phyloP scores from a whole-genome alignment of 306 rosid species.

The Vigna radiata region DNA sequence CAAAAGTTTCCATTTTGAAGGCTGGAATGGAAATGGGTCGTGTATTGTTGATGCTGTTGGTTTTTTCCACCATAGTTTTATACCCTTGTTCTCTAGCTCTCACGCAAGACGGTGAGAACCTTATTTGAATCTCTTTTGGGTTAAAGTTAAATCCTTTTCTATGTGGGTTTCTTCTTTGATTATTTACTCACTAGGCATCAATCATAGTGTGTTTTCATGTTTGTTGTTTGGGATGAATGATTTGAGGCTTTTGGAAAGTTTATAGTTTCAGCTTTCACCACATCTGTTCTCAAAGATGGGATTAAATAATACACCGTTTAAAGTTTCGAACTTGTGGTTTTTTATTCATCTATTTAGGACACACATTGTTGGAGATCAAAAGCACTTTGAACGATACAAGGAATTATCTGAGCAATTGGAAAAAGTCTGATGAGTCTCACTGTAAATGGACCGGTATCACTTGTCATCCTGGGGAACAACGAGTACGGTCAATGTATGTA shows the following conservation, averaged over 20 bases:
- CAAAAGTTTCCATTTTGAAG: conserved; percentile 31
- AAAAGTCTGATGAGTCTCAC: conserved; percentile 69
- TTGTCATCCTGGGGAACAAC: conserved; percentile 76
- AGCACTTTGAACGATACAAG: conserved; percentile 74
- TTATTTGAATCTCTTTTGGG: conserved; percentile 1
- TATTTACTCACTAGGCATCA: background rate
- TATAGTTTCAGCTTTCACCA: background rate
- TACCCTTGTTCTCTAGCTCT: conserved; percentile 66
- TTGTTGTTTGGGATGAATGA: background rate
- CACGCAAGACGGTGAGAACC: conserved; percentile 73
- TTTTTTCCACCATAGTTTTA: conserved; percentile 48
- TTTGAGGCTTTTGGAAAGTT: background rate
- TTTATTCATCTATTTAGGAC: conserved; percentile 57
- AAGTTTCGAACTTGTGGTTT: conserved; percentile 36
- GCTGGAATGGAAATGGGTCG: conserved; percentile 55
- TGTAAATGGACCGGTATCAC: conserved; percentile 94
- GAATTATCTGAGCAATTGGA: conserved; percentile 77
- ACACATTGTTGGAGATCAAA: conserved; percentile 80
- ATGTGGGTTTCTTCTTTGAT: background rate
- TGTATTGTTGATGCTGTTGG: conserved; percentile 48
- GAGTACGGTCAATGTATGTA: conserved; percentile 78
- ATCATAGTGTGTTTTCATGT: background rate
- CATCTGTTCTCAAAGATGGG: background rate
- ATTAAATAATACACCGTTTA: background rate
- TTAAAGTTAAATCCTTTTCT: conserved; percentile 3